Conservation (phyloP, 805 yeast species). For the Kluyveromyces nonfermentans region DNA sequence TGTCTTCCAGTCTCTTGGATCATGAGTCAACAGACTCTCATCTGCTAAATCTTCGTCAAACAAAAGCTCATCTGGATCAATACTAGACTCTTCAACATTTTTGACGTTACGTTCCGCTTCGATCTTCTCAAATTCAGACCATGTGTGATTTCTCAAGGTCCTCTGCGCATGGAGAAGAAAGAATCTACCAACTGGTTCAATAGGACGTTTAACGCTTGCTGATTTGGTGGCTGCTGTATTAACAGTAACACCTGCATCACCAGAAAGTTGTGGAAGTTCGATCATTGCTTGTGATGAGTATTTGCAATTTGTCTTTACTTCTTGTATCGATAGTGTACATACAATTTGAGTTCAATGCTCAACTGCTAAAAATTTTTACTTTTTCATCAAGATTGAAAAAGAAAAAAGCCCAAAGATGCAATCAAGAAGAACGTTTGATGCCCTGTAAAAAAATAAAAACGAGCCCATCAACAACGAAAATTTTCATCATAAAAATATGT, state of each 20-base stretch:
- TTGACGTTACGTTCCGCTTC: slow-evolving; percentile 85
- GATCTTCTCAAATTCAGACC: slow-evolving; percentile 93
- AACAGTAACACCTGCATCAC: slow-evolving; percentile 44
- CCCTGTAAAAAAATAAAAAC: no score
- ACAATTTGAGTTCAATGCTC: no score
- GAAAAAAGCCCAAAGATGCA: no score
- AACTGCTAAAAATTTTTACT: no score
- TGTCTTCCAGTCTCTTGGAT: slow-evolving; percentile 97
- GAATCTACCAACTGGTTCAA: slow-evolving; percentile 95
- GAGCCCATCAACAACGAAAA: no score
- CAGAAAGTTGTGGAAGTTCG: slow-evolving; percentile 43
- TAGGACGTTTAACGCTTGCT: slow-evolving; percentile 62
- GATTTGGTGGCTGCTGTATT: slow-evolving; percentile 42
- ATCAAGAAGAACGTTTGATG: no score
- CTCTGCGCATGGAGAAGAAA: slow-evolving; percentile 96
- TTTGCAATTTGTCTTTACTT: background rate
- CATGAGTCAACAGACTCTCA: slow-evolving; percentile 72
- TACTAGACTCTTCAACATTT: slow-evolving; percentile 49
- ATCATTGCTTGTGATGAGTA: slow-evolving; percentile 10
- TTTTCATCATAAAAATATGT: no score
- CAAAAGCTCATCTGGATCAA: slow-evolving; percentile 48
- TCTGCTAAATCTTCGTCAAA: slow-evolving; percentile 53
- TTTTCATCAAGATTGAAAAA: no score
- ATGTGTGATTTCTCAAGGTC: slow-evolving; percentile 91
- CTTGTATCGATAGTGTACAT: no score